phyloP scores from a whole-genome alignment of 371 early-diverging fungal species.

The Sporodiniella umbellata region DNA sequence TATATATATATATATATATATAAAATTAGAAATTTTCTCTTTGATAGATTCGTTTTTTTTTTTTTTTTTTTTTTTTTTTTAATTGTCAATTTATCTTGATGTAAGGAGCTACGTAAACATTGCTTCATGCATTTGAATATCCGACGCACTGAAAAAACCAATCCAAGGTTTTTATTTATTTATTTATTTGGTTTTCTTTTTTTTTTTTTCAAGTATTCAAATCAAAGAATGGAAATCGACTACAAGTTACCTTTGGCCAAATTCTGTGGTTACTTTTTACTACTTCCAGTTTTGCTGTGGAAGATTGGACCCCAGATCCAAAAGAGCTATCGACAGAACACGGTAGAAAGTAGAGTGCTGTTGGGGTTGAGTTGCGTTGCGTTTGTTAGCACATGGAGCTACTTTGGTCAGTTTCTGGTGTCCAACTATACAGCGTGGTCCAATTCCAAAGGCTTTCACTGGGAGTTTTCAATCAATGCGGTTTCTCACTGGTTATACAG shows the following conservation, averaged over 20 bases:
- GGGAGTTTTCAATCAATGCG: conserved; percentile 18
- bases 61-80: not conserved
- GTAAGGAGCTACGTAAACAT: conserved; percentile 2
- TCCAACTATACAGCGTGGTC: conserved; percentile 18
- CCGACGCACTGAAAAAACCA: no score
- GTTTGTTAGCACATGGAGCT: conserved; percentile 34
- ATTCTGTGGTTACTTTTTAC: conserved; percentile 32
- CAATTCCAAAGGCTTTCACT: not conserved
- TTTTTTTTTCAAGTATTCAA: not conserved
- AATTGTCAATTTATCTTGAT: not conserved
- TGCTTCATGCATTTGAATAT: not conserved
- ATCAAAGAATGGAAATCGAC: conserved; percentile 19
- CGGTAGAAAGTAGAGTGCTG: conserved; percentile 6
- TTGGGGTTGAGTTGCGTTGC: conserved; percentile 15
- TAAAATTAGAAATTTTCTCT: no score
- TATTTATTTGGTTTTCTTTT: not conserved
- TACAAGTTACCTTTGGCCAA: conserved; percentile 33
- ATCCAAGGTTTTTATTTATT: not conserved
- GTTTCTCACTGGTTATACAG: conserved; percentile 42
- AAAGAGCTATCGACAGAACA: not conserved
- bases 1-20: no score
- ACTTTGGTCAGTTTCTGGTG: conserved; percentile 33
- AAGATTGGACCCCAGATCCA: conserved; percentile 13
- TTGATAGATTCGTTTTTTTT: not conserved
- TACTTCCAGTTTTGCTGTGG: conserved; percentile 23